A percentile compares a stretch with the other conserved stretches of the same genome.
Evolutionary conservation across 2,329 filamentous ascomycete species (phyloP).

Genomic region (Penicillium sp.): DNA sequence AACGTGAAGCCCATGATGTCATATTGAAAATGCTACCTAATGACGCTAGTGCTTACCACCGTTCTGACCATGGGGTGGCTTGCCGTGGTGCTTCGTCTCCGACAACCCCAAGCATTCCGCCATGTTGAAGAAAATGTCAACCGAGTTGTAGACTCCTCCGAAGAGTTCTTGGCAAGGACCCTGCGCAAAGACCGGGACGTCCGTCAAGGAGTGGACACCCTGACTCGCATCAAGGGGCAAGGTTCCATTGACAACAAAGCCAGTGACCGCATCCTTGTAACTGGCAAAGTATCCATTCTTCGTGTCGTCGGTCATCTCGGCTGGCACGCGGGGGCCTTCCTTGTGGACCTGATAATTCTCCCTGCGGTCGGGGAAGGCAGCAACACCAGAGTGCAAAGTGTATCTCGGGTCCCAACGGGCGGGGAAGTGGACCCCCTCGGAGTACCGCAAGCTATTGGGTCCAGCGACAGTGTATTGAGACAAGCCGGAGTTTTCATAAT

Average conservation of each 20-base stretch:
- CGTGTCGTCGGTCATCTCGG: constrained; percentile 55
- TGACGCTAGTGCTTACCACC: neutral
- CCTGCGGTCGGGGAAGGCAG: constrained; percentile 69
- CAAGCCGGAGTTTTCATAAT: constrained; percentile 70
- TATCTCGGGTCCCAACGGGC: constrained; percentile 83
- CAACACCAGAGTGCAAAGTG: constrained; percentile 71
- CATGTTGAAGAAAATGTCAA: constrained; percentile 44
- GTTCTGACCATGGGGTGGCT: neutral
- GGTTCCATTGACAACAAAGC: constrained; percentile 75
- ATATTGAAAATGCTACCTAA: neutral
- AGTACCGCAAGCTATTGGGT: constrained; percentile 61
- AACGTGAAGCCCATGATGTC: neutral
- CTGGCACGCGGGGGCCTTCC: constrained; percentile 62
- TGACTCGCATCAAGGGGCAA: constrained; percentile 61
- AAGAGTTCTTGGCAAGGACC: constrained; percentile 78
- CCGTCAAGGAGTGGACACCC: constrained; percentile 75
- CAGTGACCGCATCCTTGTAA: constrained; percentile 62
- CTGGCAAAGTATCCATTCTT: constrained; percentile 64
- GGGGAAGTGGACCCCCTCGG: constrained; percentile 73
- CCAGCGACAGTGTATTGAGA: constrained; percentile 70
- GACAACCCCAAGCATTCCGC: constrained; percentile 41
- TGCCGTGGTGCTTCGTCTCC: constrained; percentile 16
- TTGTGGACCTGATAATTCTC: constrained; percentile 75
- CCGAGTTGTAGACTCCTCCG: constrained; percentile 47
- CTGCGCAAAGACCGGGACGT: constrained; percentile 74